Evolutionary conservation across 305 asterid species (phyloP).

Genomic region (Coffea humblotiana): DNA sequence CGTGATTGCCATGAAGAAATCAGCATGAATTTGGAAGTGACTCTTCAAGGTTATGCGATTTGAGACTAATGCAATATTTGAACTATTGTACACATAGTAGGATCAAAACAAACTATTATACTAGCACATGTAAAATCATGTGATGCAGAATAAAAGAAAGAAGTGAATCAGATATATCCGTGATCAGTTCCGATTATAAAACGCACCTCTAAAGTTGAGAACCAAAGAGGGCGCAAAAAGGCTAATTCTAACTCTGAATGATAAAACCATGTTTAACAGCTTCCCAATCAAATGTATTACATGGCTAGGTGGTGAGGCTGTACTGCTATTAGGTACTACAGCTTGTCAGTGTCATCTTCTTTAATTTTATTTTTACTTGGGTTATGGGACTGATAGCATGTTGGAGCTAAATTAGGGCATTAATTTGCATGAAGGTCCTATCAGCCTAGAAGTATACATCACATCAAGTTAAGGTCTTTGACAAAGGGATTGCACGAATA

Average conservation of each 20-base stretch:
- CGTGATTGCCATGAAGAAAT: not conserved
- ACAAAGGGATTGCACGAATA: not conserved
- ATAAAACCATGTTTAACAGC: not conserved
- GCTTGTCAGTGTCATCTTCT: not conserved
- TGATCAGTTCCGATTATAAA: not conserved
- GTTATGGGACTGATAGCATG: not conserved
- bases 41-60: not conserved
- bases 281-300: not conserved
- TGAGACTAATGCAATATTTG: not conserved
- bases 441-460: not conserved
- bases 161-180: not conserved
- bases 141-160: conserved; percentile 2
- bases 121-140: not conserved
- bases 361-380: no score
- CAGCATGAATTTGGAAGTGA: not conserved
- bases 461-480: not conserved
- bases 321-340: not conserved
- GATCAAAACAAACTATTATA: not conserved
- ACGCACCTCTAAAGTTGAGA: not conserved
- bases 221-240: not conserved
- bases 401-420: not conserved
- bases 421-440: not conserved
- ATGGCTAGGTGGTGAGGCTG: not conserved
- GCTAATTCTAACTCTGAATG: no score
- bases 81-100: not conserved